A percentile compares a stretch with the other conserved stretches of the same genome.
Conservation (phyloP, 1,139 yeast genomes). For the Saccharomyces hybrid region DNA sequence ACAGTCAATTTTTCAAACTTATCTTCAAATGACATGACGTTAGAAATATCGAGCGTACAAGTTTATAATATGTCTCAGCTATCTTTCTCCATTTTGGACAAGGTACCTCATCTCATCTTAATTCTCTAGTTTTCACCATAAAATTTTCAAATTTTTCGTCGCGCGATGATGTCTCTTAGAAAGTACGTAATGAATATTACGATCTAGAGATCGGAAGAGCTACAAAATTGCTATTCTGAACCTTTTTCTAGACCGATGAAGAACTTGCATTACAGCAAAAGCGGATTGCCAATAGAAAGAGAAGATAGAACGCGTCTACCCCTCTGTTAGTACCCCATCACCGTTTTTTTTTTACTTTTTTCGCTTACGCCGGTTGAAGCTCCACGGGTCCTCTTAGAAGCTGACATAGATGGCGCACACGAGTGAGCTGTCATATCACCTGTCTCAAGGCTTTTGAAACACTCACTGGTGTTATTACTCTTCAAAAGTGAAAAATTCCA, state of each 20-base stretch:
- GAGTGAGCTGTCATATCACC: not conserved
- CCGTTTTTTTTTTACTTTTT: not conserved
- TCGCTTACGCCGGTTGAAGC: not conserved
- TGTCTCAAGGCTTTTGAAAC: not conserved
- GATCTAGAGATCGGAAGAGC: too few relatives aligned
- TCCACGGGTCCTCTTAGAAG: not conserved
- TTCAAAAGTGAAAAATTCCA: not conserved
- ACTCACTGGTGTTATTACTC: not conserved
- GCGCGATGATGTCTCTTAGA: not conserved
- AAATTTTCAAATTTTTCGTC: not conserved
- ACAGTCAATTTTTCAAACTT: conserved; percentile 15
- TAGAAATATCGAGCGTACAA: not conserved
- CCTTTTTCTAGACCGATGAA: not conserved
- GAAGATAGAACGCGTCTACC: not conserved
- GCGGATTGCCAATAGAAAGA: not conserved
- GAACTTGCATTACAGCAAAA: not conserved
- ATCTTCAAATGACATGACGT: conserved; percentile 19
- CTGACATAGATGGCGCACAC: not conserved
- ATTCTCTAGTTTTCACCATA: conserved; percentile 4
- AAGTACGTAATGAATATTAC: not conserved
- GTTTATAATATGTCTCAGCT: not conserved
- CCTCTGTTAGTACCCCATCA: not conserved
- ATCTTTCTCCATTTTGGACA: not conserved
- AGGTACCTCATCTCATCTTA: conserved; percentile 8
- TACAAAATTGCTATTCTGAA: not conserved